Evolutionary conservation across 129 eudicot species (phyloP), one percentile per base, ranked within the genome.

Genomic region (Pseudognaphalium luteoalbum): DNA sequence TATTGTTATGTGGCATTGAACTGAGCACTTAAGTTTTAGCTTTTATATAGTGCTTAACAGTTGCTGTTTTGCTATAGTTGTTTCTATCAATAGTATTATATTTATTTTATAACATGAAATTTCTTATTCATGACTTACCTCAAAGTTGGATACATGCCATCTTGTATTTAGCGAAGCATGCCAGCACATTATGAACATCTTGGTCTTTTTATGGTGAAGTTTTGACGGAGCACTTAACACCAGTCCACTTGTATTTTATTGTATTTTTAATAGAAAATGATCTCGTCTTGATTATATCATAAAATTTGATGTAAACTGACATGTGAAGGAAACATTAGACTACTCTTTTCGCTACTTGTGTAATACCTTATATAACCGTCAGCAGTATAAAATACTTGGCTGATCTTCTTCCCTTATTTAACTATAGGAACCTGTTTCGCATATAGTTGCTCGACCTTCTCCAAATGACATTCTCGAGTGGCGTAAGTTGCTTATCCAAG

Each of bases 401-500:
- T 47, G 56, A 70, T 72, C 42, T 72, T 76, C 6, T 59, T 51
- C 25, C 19, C 42, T 25, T 76, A 66, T 73, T 83, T 41, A 65
- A 50, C 57, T 80, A 61, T 71, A 91, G 97, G 99, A 95, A 84
- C 97, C 99, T 74, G 99, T 89, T 83, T 85, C 99, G 35, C 86
- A 91, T 91, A 81, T 92, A 7, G 90, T 91, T 50, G 97, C 99
- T 68, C 97, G 97, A 25, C 99, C 99, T 80, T 82, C 86, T 74
- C 96, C 97, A 70, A 95, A 88, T 81, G 91, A 95, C 82, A 95
- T 95, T 66, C 99, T 95, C 58, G 99, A 95, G 78, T 95, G 99
- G 99, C 96, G 99, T 95, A 87, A 89, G 99, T 87, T 76, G 22
- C 80, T 50, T 60, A 73, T 78, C 61, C 67, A 29, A 30, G 61